These are phyloP conservation scores for Russula sp. DNA, from an alignment of 768 basidiomycete genomes.

Conservation along the genomic window DNA sequence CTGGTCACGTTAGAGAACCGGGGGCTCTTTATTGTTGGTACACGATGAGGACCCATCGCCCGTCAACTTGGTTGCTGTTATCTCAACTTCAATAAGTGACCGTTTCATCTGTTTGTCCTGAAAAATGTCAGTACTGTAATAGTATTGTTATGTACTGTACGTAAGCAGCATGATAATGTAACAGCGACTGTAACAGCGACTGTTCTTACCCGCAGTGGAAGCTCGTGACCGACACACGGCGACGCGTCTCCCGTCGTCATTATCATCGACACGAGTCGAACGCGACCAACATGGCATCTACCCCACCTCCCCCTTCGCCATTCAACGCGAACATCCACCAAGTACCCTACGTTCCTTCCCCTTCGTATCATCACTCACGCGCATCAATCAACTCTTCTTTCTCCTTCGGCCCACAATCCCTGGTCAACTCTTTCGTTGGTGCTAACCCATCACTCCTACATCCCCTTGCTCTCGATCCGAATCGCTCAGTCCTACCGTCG, in stretches of 20 bases:
- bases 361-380: conserved; percentile 42
- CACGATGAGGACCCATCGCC: no score
- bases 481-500: conserved; percentile 65
- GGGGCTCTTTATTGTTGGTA: no score
- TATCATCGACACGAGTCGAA: not conserved
- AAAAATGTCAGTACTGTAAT: no score
- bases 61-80: no score
- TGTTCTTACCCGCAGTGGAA: no score
- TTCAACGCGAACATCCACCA: conserved; percentile 19
- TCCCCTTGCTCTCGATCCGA: conserved; percentile 66
- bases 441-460: conserved; percentile 51
- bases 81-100: no score
- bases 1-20: no score
- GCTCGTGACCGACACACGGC: conserved; percentile 1
- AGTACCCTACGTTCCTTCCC: conserved; percentile 25
- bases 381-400: conserved; percentile 73
- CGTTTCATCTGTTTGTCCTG: no score
- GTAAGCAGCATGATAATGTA: no score
- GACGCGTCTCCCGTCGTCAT: not conserved
- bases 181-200: no score
- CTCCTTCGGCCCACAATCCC: conserved; percentile 73
- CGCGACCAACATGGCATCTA: conserved; percentile 21
- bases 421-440: conserved; percentile 64
- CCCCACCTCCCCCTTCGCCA: conserved; percentile 23
- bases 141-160: no score